These are phyloP conservation scores for Tulasnella sp. DNA, from an alignment of 768 basidiomycete species.

Conservation along the genomic window DNA sequence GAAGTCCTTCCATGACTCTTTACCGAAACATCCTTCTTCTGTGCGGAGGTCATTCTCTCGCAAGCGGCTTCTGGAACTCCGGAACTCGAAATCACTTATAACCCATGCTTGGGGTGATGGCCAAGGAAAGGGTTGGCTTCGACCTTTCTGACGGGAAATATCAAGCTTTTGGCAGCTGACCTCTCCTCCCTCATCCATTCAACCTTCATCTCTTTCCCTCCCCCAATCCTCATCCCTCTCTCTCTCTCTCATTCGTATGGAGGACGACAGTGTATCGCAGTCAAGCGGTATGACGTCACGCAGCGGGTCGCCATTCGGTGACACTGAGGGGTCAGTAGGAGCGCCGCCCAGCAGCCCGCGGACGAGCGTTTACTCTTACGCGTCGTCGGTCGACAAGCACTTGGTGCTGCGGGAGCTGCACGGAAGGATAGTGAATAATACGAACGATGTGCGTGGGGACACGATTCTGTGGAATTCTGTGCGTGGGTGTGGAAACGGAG, in stretches of 20 bases:
- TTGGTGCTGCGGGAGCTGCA: no score
- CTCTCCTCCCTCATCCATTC: neutral
- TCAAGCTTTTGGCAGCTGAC: neutral
- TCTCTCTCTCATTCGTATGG: neutral
- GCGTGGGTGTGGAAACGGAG: no score
- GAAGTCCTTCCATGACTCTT: no score
- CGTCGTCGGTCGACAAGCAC: constrained; percentile 16
- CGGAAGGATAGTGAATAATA: no score
- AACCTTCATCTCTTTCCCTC: neutral
- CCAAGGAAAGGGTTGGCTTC: no score
- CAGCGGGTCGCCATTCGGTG: neutral
- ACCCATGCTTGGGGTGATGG: no score
- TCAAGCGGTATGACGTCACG: neutral
- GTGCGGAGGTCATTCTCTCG: neutral
- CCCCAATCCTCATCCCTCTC: neutral
- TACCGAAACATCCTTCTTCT: no score
- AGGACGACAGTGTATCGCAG: neutral
- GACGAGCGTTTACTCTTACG: constrained; percentile 23
- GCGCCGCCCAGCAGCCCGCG: neutral
- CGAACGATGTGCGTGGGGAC: no score
- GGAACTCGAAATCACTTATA: neutral
- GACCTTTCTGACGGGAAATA: neutral
- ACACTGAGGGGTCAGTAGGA: neutral
- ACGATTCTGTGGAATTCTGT: no score
- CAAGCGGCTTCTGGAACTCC: neutral